A percentile compares a stretch with the other conserved stretches of the same genome.
phyloP scores from a whole-genome alignment of 495 filamentous ascomycete genomes.

The Talaromyces thailandensis region DNA sequence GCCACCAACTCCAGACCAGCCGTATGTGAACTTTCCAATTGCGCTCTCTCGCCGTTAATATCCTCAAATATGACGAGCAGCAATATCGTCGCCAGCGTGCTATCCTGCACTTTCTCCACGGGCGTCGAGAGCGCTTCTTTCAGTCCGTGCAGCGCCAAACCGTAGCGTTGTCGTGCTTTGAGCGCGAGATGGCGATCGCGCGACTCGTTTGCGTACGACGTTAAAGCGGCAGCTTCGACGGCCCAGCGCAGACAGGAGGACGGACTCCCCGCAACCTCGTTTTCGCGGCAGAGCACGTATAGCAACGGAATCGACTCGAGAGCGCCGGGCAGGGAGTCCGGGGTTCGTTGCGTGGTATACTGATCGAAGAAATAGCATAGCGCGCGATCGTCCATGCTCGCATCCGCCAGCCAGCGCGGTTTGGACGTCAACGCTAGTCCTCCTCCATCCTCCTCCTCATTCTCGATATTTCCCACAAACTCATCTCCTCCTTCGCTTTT shows the following conservation, averaged over 20 bases:
- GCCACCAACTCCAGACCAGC: conserved; percentile 33
- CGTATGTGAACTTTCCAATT: conserved; percentile 31
- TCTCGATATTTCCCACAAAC: background rate
- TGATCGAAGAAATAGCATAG: conserved; percentile 39
- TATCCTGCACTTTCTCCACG: conserved; percentile 26
- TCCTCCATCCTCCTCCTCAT: background rate
- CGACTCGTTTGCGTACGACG: conserved; percentile 24
- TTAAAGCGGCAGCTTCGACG: conserved; percentile 30
- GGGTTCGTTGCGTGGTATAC: conserved; percentile 18
- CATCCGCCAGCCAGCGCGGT: conserved; percentile 17
- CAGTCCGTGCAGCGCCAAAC: conserved; percentile 24
- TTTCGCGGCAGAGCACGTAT: conserved; percentile 23
- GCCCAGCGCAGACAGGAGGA: conserved; percentile 28
- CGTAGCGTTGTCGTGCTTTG: conserved; percentile 26
- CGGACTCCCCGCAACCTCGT: conserved; percentile 6
- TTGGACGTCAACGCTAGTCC: background rate
- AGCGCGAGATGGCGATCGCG: conserved; percentile 20
- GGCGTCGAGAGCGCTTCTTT: conserved; percentile 21
- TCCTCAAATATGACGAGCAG: conserved; percentile 33
- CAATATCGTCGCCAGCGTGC: conserved; percentile 33
- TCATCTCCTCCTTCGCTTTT: background rate
- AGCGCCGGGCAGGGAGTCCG: conserved; percentile 11
- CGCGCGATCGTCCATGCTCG: conserved; percentile 32
- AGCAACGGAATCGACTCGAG: conserved; percentile 28
- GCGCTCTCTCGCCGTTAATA: conserved; percentile 31